phyloP scores from a whole-genome alignment of 129 eudicot genomes.

The carrot (Daucus carota) region DNA sequence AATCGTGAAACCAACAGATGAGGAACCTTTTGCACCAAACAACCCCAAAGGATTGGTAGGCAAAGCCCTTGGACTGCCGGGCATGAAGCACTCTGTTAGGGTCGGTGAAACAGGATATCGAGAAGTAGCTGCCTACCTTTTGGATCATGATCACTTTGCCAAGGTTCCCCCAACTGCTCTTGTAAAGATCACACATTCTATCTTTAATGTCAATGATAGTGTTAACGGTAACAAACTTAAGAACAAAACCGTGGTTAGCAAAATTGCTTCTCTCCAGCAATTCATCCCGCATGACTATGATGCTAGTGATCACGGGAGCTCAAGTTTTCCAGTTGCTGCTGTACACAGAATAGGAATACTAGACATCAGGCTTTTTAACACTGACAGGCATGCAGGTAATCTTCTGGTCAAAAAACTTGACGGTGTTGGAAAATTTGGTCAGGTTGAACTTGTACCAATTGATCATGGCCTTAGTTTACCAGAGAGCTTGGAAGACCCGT shows the following conservation, averaged over 20 bases:
- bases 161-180: constrained; percentile 67
- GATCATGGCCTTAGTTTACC: constrained; percentile 85
- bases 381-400: constrained; percentile 72
- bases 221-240: constrained; percentile 48
- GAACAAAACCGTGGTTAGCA: constrained; percentile 36
- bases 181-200: constrained; percentile 65
- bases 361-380: constrained; percentile 63
- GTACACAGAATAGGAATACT: constrained; percentile 71
- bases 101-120: constrained; percentile 78
- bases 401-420: constrained; percentile 52
- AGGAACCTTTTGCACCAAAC: constrained; percentile 86
- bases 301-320: constrained; percentile 68
- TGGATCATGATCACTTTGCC: constrained; percentile 64
- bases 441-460: constrained; percentile 58
- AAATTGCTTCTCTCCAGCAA: constrained; percentile 68
- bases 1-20: constrained; percentile 76
- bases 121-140: constrained; percentile 83
- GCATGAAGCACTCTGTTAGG: constrained; percentile 58
- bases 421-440: constrained; percentile 36
- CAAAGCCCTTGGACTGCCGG: constrained; percentile 73
- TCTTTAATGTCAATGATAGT: constrained; percentile 59
- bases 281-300: constrained; percentile 70
- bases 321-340: constrained; percentile 56
- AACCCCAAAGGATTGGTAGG: constrained; percentile 84
- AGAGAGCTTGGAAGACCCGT: constrained; percentile 67